Evolutionary conservation across 495 filamentous ascomycete genomes (phyloP).

Genomic region (Lindgomyces ingoldianus): DNA sequence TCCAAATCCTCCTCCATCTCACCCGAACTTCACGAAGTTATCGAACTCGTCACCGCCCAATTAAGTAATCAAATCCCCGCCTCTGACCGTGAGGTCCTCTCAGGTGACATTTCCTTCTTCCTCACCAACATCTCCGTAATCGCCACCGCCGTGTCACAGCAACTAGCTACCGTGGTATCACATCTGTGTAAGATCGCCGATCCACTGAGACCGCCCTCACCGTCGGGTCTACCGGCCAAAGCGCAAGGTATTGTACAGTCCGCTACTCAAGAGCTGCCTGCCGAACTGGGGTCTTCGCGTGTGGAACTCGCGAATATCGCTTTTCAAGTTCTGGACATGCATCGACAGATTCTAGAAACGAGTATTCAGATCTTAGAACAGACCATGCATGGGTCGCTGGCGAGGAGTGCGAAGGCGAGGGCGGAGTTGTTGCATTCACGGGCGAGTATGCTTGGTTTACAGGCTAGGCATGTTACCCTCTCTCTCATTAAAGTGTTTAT

Average conservation of each 20-base stretch:
- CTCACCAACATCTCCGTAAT: constrained; percentile 23
- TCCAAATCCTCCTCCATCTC: constrained; percentile 27
- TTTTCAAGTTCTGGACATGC: constrained; percentile 27
- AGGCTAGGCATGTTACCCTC: constrained; percentile 51
- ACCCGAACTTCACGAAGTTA: constrained; percentile 37
- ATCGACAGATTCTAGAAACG: constrained; percentile 35
- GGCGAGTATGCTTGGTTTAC: constrained; percentile 56
- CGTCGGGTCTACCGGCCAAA: background rate
- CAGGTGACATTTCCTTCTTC: constrained; percentile 40
- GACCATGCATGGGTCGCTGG: constrained; percentile 65
- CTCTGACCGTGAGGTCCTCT: constrained; percentile 37
- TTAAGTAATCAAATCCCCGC: constrained; percentile 28
- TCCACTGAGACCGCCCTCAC: constrained; percentile 10
- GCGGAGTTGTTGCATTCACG: constrained; percentile 62
- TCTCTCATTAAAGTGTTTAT: background rate
- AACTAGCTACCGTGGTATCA: constrained; percentile 4
- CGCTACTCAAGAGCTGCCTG: constrained; percentile 16
- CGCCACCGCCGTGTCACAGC: constrained; percentile 17
- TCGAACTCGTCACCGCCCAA: constrained; percentile 37
- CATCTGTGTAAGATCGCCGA: constrained; percentile 32
- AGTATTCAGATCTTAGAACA: constrained; percentile 53
- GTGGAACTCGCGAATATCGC: constrained; percentile 31
- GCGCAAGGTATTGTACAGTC: background rate
- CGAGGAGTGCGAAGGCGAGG: constrained; percentile 56
- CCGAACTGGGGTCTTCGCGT: constrained; percentile 2